These are phyloP conservation scores for Phytophthora niederhauseri DNA, from an alignment of 352 stramenopile genomes.

Conservation along the genomic window DNA sequence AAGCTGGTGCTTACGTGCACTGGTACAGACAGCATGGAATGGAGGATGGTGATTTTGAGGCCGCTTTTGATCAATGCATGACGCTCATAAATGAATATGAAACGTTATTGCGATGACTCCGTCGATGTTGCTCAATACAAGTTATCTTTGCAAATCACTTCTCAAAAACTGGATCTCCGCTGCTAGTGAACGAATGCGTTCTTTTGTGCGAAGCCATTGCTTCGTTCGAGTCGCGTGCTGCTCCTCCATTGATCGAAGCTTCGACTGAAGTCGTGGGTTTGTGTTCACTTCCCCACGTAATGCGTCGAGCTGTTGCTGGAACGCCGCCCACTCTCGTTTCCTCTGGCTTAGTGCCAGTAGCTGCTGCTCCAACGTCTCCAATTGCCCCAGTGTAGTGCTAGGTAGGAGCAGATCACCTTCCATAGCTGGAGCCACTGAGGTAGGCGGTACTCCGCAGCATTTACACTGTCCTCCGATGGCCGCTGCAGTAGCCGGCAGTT, in stretches of 20 bases:
- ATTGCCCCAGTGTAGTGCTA: constrained; percentile 22
- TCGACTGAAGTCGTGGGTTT: constrained; percentile 16
- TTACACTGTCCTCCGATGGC: not conserved
- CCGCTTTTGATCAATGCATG: constrained; percentile 45
- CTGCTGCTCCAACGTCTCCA: constrained; percentile 39
- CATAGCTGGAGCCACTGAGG: not conserved
- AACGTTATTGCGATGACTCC: constrained; percentile 34
- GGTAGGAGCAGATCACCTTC: constrained; percentile 8
- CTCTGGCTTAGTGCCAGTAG: constrained; percentile 27
- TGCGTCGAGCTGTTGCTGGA: constrained; percentile 31
- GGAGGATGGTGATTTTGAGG: constrained; percentile 53
- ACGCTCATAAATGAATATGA: constrained; percentile 55
- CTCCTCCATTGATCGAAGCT: constrained; percentile 29
- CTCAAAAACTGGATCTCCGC: constrained; percentile 34
- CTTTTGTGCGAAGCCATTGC: constrained; percentile 38
- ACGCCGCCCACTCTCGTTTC: constrained; percentile 40
- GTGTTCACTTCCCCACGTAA: constrained; percentile 19
- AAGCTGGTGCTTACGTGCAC: constrained; percentile 54
- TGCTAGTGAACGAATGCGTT: constrained; percentile 27
- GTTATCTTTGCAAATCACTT: constrained; percentile 24
- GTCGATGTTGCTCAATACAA: not conserved
- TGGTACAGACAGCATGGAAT: constrained; percentile 71
- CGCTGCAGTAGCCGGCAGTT: not conserved
- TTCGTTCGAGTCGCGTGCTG: constrained; percentile 23
- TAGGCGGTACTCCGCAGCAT: not conserved